Conservation (phyloP, 2,329 filamentous ascomycete genomes). For the Whalleya microplaca region DNA sequence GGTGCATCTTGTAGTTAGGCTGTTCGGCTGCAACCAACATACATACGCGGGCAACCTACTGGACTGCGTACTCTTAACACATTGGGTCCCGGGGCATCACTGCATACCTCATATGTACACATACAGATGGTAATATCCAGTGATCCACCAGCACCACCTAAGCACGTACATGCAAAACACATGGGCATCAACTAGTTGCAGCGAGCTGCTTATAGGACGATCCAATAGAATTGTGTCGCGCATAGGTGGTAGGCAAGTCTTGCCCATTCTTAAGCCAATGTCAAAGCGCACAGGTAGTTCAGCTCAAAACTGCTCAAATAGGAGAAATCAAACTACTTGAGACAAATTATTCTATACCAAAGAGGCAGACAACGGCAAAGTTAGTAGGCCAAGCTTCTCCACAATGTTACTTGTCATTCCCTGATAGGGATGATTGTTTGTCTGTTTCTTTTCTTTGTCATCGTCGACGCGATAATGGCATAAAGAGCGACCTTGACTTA, state of each 20-base stretch:
- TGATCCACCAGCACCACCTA: conserved; percentile 22
- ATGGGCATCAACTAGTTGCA: conserved; percentile 31
- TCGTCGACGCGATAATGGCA: conserved; percentile 16
- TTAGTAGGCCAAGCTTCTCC: neutral
- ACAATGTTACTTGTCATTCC: conserved; percentile 7
- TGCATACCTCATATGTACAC: conserved; percentile 13
- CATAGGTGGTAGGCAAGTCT: too few species aligned
- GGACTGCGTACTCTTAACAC: conserved; percentile 14
- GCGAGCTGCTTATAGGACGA: conserved; percentile 21
- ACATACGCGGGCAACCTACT: conserved; percentile 20
- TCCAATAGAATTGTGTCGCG: conserved; percentile 20
- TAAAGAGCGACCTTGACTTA: conserved; percentile 18
- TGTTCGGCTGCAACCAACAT: conserved; percentile 9
- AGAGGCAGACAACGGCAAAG: neutral
- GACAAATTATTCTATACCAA: too few species aligned
- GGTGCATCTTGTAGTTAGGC: conserved; percentile 10
- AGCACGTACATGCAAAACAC: conserved; percentile 30
- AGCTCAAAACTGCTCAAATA: conserved; percentile 15
- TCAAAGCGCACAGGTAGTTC: conserved; percentile 26
- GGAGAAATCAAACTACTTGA: neutral
- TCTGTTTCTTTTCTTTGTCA: conserved; percentile 6
- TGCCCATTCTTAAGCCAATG: too few species aligned
- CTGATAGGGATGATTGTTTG: conserved; percentile 11
- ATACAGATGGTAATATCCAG: conserved; percentile 24
- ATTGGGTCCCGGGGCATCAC: conserved; percentile 14